Evolutionary conservation across 2,329 filamentous ascomycete genomes (phyloP).

Genomic region (Ceratocystis huliohia): DNA sequence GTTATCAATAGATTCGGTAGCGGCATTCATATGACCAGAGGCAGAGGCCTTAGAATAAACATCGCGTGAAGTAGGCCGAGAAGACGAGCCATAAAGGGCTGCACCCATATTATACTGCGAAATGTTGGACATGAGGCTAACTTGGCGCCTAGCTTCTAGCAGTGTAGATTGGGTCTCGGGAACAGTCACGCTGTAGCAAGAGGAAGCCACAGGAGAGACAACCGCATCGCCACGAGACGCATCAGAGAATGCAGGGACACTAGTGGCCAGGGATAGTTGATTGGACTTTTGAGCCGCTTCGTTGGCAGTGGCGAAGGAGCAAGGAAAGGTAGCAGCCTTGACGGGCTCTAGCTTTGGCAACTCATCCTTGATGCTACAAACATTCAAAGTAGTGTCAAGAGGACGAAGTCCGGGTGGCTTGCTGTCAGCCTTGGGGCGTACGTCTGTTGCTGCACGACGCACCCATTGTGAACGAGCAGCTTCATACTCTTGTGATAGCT

Average conservation of each 20-base stretch:
- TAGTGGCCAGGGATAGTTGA: conserved; percentile 1
- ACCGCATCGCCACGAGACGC: conserved; percentile 9
- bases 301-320: neutral
- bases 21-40: neutral
- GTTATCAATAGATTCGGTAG: conserved; percentile 1
- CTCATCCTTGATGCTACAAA: conserved; percentile 8
- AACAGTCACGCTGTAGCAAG: conserved; percentile 20
- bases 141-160: conserved; percentile 17
- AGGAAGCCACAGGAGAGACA: conserved; percentile 19
- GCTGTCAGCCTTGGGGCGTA: conserved; percentile 4
- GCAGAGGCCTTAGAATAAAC: conserved; percentile 6
- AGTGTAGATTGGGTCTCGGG: conserved; percentile 20
- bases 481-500: conserved; percentile 19
- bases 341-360: neutral
- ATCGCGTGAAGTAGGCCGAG: conserved; percentile 16
- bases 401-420: conserved; percentile 17
- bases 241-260: conserved; percentile 2
- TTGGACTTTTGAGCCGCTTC: neutral
- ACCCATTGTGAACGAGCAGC: conserved; percentile 20
- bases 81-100: conserved; percentile 14
- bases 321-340: conserved; percentile 7
- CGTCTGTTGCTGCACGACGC: conserved; percentile 12
- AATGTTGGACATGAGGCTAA: conserved; percentile 21
- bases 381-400: conserved; percentile 14
- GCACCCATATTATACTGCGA: conserved; percentile 19